Evolutionary conservation across 2,329 filamentous ascomycete genomes (phyloP).

Genomic region (Hypoxylon sp.): DNA sequence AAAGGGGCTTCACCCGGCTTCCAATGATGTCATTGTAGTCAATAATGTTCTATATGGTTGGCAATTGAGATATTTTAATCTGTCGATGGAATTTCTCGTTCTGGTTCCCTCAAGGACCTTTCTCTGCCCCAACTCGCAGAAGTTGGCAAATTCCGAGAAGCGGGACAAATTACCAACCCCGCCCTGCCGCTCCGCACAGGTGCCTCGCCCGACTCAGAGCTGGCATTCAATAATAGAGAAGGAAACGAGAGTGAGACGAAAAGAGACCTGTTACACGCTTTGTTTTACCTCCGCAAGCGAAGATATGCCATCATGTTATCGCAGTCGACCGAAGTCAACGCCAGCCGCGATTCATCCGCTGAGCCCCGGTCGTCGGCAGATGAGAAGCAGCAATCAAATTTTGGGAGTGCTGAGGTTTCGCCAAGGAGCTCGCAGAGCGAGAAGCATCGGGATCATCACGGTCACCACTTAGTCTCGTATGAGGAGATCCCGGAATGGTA

Average conservation of each 20-base stretch:
- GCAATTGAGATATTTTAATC: slow-evolving; percentile 23
- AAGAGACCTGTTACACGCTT: not conserved
- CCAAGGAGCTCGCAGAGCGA: slow-evolving; percentile 25
- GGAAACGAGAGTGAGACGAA: not conserved
- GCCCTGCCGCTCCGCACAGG: slow-evolving; percentile 15
- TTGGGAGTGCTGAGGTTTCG: slow-evolving; percentile 21
- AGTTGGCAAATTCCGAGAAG: slow-evolving; percentile 21
- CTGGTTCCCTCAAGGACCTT: slow-evolving; percentile 6
- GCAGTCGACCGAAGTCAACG: slow-evolving; percentile 14
- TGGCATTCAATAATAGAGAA: slow-evolving; percentile 6
- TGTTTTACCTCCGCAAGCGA: slow-evolving; percentile 1
- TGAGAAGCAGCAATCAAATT: slow-evolving; percentile 30
- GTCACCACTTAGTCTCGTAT: slow-evolving; percentile 39
- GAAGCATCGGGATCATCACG: slow-evolving; percentile 22
- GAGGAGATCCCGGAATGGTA: slow-evolving; percentile 52
- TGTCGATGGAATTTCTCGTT: slow-evolving; percentile 14
- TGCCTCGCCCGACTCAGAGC: slow-evolving; percentile 5
- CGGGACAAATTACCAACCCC: slow-evolving; percentile 26
- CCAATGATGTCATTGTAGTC: slow-evolving; percentile 38
- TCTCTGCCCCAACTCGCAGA: slow-evolving; percentile 8
- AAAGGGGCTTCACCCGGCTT: slow-evolving; percentile 28
- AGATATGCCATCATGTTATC: slow-evolving; percentile 17
- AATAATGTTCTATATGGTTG: slow-evolving; percentile 1
- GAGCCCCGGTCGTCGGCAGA: slow-evolving; percentile 23
- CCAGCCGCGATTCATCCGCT: slow-evolving; percentile 4